Evolutionary conservation across 805 yeast genomes (phyloP).

Genomic region (Nakazawaea populi): DNA sequence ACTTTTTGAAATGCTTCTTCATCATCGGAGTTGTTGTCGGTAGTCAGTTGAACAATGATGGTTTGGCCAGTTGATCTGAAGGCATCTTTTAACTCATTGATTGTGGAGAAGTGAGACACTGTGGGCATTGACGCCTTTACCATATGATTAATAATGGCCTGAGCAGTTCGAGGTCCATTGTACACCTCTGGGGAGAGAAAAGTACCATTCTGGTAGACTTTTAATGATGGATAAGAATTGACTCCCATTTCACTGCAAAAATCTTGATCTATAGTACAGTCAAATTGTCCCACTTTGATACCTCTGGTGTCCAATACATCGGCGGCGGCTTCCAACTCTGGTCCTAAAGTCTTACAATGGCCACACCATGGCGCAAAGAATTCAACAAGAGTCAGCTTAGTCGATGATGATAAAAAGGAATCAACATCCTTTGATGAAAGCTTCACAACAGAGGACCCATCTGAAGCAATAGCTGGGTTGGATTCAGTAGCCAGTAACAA

Average conservation of each 20-base stretch:
- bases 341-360: conserved; percentile 85
- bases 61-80: neutral
- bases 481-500: conserved; percentile 26
- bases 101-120: neutral
- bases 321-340: conserved; percentile 73
- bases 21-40: neutral
- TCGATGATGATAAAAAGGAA: conserved; percentile 47
- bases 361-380: conserved; percentile 98
- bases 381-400: conserved; percentile 78
- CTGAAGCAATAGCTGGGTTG: conserved; percentile 70
- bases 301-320: conserved; percentile 50
- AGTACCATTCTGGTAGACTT: conserved; percentile 55
- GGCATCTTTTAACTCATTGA: conserved; percentile 21
- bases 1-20: conserved; percentile 42
- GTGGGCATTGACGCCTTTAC: conserved; percentile 31
- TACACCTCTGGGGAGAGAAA: conserved; percentile 49
- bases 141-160: conserved; percentile 74
- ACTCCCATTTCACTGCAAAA: conserved; percentile 64
- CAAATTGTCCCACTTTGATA: conserved; percentile 75
- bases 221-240: conserved; percentile 80
- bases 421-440: conserved; percentile 62
- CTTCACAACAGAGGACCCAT: conserved; percentile 81
- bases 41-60: neutral
- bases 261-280: conserved; percentile 73
- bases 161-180: conserved; percentile 79